These are phyloP conservation scores for Chalciporus pseudorubinellus DNA, from an alignment of 768 basidiomycete genomes.

Conservation along the genomic window DNA sequence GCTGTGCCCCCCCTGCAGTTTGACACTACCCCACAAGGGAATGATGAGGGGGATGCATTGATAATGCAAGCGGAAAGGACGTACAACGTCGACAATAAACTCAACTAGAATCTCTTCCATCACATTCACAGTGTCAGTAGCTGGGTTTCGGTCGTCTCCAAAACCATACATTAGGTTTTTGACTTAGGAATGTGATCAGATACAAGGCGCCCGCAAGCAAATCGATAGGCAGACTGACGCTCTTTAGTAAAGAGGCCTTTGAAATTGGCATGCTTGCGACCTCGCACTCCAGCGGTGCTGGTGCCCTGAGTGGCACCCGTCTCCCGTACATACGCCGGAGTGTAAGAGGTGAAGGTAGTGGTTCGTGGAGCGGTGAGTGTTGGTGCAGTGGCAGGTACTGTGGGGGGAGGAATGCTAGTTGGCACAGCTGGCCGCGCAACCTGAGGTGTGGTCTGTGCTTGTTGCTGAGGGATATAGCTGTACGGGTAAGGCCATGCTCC, in stretches of 20 bases:
- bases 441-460: slow-evolving; percentile 23
- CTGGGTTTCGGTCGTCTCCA: slow-evolving; percentile 86
- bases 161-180: slow-evolving; percentile 91
- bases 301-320: slow-evolving; percentile 35
- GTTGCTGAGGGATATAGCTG: slow-evolving; percentile 50
- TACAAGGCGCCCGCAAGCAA: not conserved
- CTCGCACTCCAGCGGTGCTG: slow-evolving; percentile 42
- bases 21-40: slow-evolving; percentile 52
- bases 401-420: slow-evolving; percentile 24
- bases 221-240: slow-evolving; percentile 44
- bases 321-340: slow-evolving; percentile 52
- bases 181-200: slow-evolving; percentile 44
- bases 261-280: slow-evolving; percentile 64
- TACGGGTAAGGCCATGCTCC: slow-evolving; percentile 71
- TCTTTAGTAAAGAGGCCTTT: slow-evolving; percentile 82
- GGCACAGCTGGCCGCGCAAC: slow-evolving; percentile 30
- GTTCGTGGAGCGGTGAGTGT: slow-evolving; percentile 34
- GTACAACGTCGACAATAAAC: slow-evolving; percentile 85
- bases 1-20: slow-evolving; percentile 64
- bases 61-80: slow-evolving; percentile 32
- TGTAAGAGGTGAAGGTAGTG: slow-evolving; percentile 56
- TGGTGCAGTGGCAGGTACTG: slow-evolving; percentile 32
- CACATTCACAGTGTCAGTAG: slow-evolving; percentile 83
- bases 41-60: slow-evolving; percentile 1
- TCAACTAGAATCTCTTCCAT: slow-evolving; percentile 94